Evolutionary conservation across 495 filamentous ascomycete species (phyloP), one percentile per base, ranked within the genome.

Genomic region (Evernia prunastri): DNA sequence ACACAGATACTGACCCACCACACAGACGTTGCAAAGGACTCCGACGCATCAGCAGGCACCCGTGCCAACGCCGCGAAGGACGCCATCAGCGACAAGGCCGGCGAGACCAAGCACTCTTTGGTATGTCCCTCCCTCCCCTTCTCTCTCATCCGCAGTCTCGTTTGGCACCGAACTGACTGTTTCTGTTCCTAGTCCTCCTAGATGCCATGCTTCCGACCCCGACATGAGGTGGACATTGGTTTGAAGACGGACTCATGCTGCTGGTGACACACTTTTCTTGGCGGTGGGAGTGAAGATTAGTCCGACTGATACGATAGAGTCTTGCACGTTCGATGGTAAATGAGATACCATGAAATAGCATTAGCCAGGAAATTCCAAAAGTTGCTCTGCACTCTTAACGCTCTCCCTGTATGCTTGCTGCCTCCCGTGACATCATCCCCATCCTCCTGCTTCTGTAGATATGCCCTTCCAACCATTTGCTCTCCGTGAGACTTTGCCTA

Each of bases 21-120:
- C 12, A 33, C n/a, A 69, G 68, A 49, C 40, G 79, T 85, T 58
- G 83, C 83, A 70, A 84, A 86, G 81, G 83, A 86, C 77, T 70
- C 53, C 74, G 72, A 82, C 71, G 79, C 75, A 40, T 66, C 64
- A 54, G n/a, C 81, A 36, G 68, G 77, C 72, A 79, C 77, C 73
- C 83, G 83, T 64, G 71, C 80, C 68, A 70, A 76, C 35, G 83
- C 83, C 56, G 78, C 79, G 61, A 81, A 80, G 68, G 79, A 84
- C 64, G 82, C 82, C 68, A 61, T 82, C 58, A 73, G 72, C 47
- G 80, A 85, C 79, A 85, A 85, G 81, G 58, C 73, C 39, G 66
- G 77, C 64, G 78, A 85, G 80, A 64, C 70, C 65, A 79, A 77
- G 77, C 72, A 84, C 76, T 75, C 45, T 42, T n/a, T n/a, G n/a